Evolutionary conservation across 768 basidiomycete genomes (phyloP), one percentile per base, ranked within the genome.

Genomic region (Tricholoma flavovirens): DNA sequence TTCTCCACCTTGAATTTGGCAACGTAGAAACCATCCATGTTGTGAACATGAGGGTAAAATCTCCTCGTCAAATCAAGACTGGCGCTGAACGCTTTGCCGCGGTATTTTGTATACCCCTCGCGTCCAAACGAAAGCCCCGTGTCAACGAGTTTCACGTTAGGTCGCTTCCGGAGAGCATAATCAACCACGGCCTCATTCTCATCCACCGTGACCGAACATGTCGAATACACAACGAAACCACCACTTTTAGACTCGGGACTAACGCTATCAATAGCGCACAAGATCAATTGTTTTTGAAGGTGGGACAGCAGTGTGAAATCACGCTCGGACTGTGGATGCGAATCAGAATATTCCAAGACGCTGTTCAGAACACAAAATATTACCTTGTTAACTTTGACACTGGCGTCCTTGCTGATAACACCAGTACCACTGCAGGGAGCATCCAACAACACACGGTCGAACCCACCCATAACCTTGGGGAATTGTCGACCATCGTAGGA

Each of bases 21-120:
- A 54, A 98, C 95, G 70, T 82, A 99, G 80, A 99, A 99, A 5
- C 97, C 97, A 69, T 99, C 97, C 95, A 98, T 97, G 73, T 99
- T 99, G 74, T 98, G 95, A 64, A 97, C 94, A 71, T 98, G 95
- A 14, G 95, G 91, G 68, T 94, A 96, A 71, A 93, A 96, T 58
- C 97, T 77, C 62, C 93, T 77, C 17, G 97, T 97, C 60, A 96
- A 71, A 59, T 75, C 79, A 64, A 99, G 69, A 60, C 82, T 88
- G 32, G 88, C 78, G 68, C 86, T 79, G 74, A 98, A 98, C 29
- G 72, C 81, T 79, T 95, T 98, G 19, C 96, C 97, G 51, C 93
- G 85, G 76, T 86, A 98, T 58, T 80, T 83, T 30, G 86, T 90
- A 73, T 87, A 98, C 5, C 97, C 97, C 67, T 92, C 89, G 26